These are phyloP conservation scores for Eustoma russellianum DNA, from an alignment of 257 asterid species.

Conservation along the genomic window DNA sequence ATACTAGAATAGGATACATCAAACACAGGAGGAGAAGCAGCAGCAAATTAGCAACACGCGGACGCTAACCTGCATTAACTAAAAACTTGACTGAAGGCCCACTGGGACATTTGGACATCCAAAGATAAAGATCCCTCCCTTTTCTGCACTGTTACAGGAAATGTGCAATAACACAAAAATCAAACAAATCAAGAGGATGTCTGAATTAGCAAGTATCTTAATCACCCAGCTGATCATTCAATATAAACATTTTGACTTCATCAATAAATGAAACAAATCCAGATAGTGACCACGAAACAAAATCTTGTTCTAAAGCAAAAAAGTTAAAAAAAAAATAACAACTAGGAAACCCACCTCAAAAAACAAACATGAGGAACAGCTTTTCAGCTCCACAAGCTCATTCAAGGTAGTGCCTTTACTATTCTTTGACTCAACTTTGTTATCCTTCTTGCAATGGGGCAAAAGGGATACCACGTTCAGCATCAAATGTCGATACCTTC, in stretches of 20 bases:
- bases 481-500: constrained; percentile 98
- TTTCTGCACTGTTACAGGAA: constrained; percentile 69
- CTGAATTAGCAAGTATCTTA: not conserved
- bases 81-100: constrained; percentile 96
- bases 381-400: constrained; percentile 90
- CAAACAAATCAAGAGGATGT: not conserved
- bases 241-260: too few relatives aligned
- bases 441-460: constrained; percentile 92
- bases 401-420: constrained; percentile 88
- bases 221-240: not conserved
- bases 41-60: constrained; percentile 4
- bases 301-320: not conserved
- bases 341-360: constrained; percentile 54
- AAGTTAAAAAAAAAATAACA: not conserved
- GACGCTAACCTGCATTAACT: constrained; percentile 73
- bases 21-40: too few relatives aligned
- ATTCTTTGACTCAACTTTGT: constrained; percentile 78
- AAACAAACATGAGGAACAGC: constrained; percentile 83
- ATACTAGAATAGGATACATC: not conserved
- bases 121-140: constrained; percentile 86
- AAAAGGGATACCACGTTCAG: constrained; percentile 75
- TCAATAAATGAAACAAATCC: too few relatives aligned
- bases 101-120: constrained; percentile 97
- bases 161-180: constrained; percentile 1
- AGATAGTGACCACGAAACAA: not conserved